Percentiles rank a stretch among this genome's conserved stretches.
These are phyloP conservation scores for Suhomyces canberraensis DNA, from an alignment of 805 yeast species.

Conservation along the genomic window DNA sequence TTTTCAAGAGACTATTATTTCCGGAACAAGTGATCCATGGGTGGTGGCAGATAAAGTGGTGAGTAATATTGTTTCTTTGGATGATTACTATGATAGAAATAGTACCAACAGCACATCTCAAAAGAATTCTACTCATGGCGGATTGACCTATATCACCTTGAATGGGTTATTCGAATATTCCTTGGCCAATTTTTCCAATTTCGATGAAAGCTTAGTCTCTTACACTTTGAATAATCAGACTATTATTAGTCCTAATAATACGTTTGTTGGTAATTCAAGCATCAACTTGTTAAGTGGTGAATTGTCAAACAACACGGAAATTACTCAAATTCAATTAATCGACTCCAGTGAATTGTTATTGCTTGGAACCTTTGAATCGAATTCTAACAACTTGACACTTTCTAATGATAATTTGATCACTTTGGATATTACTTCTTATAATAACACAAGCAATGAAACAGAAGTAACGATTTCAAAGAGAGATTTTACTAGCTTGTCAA, in stretches of 20 bases:
- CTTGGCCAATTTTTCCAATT: constrained; percentile 54
- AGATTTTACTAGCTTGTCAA: constrained; percentile 2
- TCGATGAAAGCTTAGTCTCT: constrained; percentile 27
- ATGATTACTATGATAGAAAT: constrained; percentile 29
- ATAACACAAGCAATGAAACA: constrained; percentile 30
- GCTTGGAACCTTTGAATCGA: constrained; percentile 45
- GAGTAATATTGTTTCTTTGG: constrained; percentile 47
- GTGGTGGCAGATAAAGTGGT: constrained; percentile 72
- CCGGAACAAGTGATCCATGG: constrained; percentile 29
- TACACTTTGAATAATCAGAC: constrained; percentile 16
- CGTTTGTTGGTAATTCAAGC: constrained; percentile 40
- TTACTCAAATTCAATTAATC: constrained; percentile 25
- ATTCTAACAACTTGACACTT: constrained; percentile 25
- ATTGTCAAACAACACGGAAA: constrained; percentile 28
- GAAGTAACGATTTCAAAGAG: constrained; percentile 11
- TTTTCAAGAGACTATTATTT: constrained; percentile 20
- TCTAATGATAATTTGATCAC: constrained; percentile 27
- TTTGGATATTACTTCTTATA: constrained; percentile 26
- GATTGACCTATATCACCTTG: constrained; percentile 36
- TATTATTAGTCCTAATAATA: constrained; percentile 28
- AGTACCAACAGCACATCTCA: constrained; percentile 25
- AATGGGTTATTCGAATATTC: constrained; percentile 87
- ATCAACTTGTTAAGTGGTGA: constrained; percentile 34
- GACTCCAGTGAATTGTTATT: constrained; percentile 35
- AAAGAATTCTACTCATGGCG: constrained; percentile 9